Percentiles rank a stretch among this genome's conserved stretches.
phyloP scores from a whole-genome alignment of 2,329 filamentous ascomycete genomes.

The Cadophora malorum region DNA sequence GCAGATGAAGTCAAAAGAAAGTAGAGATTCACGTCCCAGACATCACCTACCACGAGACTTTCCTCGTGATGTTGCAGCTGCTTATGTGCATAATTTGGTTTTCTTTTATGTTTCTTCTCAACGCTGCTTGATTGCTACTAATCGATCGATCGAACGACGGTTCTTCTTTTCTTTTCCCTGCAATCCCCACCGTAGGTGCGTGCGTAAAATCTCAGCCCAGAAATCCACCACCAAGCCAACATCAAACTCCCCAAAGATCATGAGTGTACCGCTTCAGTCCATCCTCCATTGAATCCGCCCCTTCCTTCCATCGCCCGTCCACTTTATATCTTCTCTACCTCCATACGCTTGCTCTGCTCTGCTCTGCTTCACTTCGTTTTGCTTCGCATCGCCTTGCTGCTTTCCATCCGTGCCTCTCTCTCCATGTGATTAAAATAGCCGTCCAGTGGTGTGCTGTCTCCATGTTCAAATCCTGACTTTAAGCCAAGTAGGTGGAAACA shows the following conservation, averaged over 20 bases:
- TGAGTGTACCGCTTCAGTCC: slow-evolving; percentile 29
- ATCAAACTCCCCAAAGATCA: slow-evolving; percentile 26
- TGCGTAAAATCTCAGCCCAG: not conserved
- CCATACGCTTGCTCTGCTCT: slow-evolving; percentile 22
- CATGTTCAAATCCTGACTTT: slow-evolving; percentile 17
- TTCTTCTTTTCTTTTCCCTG: slow-evolving; percentile 3
- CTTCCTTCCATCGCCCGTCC: slow-evolving; percentile 41
- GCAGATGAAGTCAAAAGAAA: not conserved
- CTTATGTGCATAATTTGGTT: not conserved
- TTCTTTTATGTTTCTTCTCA: slow-evolving; percentile 8
- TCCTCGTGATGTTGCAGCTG: not conserved
- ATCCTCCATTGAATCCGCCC: slow-evolving; percentile 36
- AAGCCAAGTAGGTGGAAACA: slow-evolving; percentile 23
- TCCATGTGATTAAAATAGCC: slow-evolving; percentile 37
- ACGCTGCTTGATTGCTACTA: slow-evolving; percentile 19
- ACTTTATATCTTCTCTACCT: slow-evolving; percentile 42
- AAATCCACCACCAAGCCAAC: slow-evolving; percentile 12
- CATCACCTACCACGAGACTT: too few species aligned
- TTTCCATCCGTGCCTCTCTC: slow-evolving; percentile 41
- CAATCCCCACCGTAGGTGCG: not conserved
- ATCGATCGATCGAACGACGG: slow-evolving; percentile 21
- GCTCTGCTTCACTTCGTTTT: slow-evolving; percentile 3
- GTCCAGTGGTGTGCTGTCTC: not conserved
- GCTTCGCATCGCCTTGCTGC: slow-evolving; percentile 20
- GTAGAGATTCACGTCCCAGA: not conserved